phyloP scores from a whole-genome alignment of 768 basidiomycete species.

The Gymnopilus dilepis region DNA sequence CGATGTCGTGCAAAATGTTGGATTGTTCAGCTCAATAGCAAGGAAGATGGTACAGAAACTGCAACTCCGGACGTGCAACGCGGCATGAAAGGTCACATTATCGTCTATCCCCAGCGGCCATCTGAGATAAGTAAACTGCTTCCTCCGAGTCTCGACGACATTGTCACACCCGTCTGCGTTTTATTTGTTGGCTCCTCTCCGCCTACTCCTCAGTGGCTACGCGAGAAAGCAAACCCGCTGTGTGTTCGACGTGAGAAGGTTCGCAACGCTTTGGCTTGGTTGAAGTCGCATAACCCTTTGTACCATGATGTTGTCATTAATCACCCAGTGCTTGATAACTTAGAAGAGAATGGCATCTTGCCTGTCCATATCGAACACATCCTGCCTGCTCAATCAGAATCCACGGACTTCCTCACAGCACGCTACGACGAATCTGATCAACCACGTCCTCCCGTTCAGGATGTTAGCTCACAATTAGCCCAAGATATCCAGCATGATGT shows the following conservation, averaged over 20 bases:
- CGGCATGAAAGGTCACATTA: constrained; percentile 43
- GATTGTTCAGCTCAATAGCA: constrained; percentile 40
- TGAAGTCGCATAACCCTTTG: constrained; percentile 39
- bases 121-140: constrained; percentile 31
- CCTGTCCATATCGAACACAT: constrained; percentile 36
- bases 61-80: constrained; percentile 28
- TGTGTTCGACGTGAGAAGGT: constrained; percentile 37
- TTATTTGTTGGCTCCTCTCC: constrained; percentile 42
- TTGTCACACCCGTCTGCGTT: constrained; percentile 42
- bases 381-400: constrained; percentile 9
- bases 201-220: constrained; percentile 36
- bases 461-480: neutral
- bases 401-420: neutral
- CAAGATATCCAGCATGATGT: too few relatives aligned
- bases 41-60: constrained; percentile 4
- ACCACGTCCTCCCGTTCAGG: neutral
- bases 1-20: constrained; percentile 40
- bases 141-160: constrained; percentile 41
- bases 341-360: constrained; percentile 25
- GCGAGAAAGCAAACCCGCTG: constrained; percentile 39
- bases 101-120: constrained; percentile 45
- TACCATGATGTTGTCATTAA: constrained; percentile 38
- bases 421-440: constrained; percentile 18
- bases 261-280: constrained; percentile 38
- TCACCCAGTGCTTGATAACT: constrained; percentile 21